These are phyloP conservation scores for Pluteus cervinus DNA, from an alignment of 768 basidiomycete species.

Conservation along the genomic window DNA sequence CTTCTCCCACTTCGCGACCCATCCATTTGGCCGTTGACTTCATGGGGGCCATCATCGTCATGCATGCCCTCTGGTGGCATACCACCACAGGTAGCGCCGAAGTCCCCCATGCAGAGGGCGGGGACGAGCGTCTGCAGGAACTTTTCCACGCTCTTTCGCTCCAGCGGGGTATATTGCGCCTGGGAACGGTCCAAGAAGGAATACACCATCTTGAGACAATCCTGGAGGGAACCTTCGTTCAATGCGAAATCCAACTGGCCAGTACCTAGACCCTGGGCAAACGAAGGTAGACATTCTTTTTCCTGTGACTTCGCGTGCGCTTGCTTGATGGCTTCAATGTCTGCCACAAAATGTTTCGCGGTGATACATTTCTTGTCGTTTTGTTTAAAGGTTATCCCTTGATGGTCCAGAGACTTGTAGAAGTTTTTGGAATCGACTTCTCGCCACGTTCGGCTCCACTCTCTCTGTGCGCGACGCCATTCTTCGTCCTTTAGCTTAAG, in stretches of 20 bases:
- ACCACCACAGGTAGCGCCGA: slow-evolving; percentile 56
- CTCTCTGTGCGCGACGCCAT: slow-evolving; percentile 90
- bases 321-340: slow-evolving; percentile 67
- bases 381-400: slow-evolving; percentile 89
- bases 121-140: slow-evolving; percentile 86
- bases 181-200: slow-evolving; percentile 87
- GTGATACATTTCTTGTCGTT: slow-evolving; percentile 95
- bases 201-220: slow-evolving; percentile 85
- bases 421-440: slow-evolving; percentile 97
- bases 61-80: slow-evolving; percentile 46
- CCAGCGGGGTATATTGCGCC: slow-evolving; percentile 63
- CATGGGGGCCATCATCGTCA: slow-evolving; percentile 32
- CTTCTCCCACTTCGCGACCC: slow-evolving; percentile 39
- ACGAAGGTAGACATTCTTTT: slow-evolving; percentile 28
- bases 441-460: slow-evolving; percentile 96
- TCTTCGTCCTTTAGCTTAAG: slow-evolving; percentile 95
- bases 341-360: slow-evolving; percentile 72
- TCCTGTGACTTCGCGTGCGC: slow-evolving; percentile 44
- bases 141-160: slow-evolving; percentile 78
- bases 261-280: slow-evolving; percentile 41
- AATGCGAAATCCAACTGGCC: slow-evolving; percentile 79
- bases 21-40: slow-evolving; percentile 23
- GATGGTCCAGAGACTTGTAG: slow-evolving; percentile 96
- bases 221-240: slow-evolving; percentile 72
- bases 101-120: slow-evolving; percentile 71